A percentile compares a stretch with the other conserved stretches of the same genome.
These are phyloP conservation scores for Mycena pura DNA, from an alignment of 768 basidiomycete species.

Conservation along the genomic window DNA sequence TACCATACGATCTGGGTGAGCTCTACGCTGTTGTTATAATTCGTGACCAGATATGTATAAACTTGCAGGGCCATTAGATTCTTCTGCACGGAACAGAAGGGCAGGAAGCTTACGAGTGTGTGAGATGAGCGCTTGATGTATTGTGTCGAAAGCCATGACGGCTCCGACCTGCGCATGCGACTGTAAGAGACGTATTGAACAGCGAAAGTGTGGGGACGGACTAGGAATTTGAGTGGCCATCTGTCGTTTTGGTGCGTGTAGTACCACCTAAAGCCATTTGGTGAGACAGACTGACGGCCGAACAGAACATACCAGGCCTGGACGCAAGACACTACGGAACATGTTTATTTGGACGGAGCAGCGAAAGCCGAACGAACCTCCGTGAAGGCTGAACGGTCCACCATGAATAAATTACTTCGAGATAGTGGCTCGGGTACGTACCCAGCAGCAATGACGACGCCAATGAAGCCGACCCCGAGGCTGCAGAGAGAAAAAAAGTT, in stretches of 20 bases:
- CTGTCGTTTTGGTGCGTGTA: conserved; percentile 56
- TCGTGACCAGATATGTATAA: conserved; percentile 54
- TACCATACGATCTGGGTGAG: conserved; percentile 50
- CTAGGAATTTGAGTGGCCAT: conserved; percentile 55
- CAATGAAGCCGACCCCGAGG: conserved; percentile 57
- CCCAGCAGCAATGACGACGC: conserved; percentile 55
- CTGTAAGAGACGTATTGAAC: not conserved
- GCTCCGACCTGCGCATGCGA: conserved; percentile 48
- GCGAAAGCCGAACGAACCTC: conserved; percentile 43
- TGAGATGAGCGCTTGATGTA: conserved; percentile 60
- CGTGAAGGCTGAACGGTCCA: conserved; percentile 48
- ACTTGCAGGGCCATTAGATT: conserved; percentile 36
- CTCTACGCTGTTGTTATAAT: conserved; percentile 39
- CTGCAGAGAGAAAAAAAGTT: conserved; percentile 35
- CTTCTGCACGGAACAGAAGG: not conserved
- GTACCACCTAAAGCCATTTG: conserved; percentile 38
- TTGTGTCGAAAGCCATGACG: conserved; percentile 57
- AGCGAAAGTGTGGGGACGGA: conserved; percentile 32
- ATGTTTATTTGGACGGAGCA: not conserved
- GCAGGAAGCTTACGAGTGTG: conserved; percentile 48
- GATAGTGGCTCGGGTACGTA: conserved; percentile 38
- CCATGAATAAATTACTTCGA: not conserved
- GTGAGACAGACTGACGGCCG: not conserved
- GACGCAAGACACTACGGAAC: conserved; percentile 53
- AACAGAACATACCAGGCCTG: conserved; percentile 53